phyloP scores from a whole-genome alignment of 192 early-diverging fungal species.

The Coemansia sp. region DNA sequence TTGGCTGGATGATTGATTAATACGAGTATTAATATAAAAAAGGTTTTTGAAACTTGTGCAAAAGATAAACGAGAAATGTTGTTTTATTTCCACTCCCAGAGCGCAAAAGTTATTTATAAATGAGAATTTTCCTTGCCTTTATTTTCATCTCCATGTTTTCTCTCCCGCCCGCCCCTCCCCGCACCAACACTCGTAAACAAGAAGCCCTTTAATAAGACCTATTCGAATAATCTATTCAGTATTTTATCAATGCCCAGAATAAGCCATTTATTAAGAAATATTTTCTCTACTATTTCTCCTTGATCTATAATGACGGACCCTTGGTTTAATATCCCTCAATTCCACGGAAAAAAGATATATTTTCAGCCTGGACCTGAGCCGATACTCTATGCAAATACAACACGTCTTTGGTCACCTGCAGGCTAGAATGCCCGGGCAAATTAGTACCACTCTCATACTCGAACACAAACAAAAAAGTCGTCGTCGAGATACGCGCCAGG shows the following conservation, averaged over 20 bases:
- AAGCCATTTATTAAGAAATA: background rate
- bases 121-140: background rate
- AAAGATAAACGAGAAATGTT: background rate
- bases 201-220: background rate
- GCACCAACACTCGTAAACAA: background rate
- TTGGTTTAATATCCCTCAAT: conserved; percentile 2
- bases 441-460: conserved; percentile 20
- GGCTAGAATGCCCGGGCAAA: background rate
- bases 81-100: no score
- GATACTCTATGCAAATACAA: conserved; percentile 37
- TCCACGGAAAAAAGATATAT: conserved; percentile 9
- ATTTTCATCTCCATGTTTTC: background rate
- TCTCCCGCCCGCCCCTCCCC: no score
- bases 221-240: no score
- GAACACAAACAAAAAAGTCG: conserved; percentile 37
- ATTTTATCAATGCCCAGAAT: background rate
- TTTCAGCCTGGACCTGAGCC: conserved; percentile 22
- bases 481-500: conserved; percentile 26
- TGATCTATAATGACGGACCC: no score
- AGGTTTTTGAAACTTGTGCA: background rate
- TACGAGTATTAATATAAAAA: no score
- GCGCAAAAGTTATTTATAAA: conserved; percentile 7
- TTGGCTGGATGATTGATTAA: no score
- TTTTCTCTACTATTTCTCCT: no score
- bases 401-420: conserved; percentile 16